Evolutionary conservation across 2,329 filamentous ascomycete genomes (phyloP).

Genomic region (Simplicillium sp.): DNA sequence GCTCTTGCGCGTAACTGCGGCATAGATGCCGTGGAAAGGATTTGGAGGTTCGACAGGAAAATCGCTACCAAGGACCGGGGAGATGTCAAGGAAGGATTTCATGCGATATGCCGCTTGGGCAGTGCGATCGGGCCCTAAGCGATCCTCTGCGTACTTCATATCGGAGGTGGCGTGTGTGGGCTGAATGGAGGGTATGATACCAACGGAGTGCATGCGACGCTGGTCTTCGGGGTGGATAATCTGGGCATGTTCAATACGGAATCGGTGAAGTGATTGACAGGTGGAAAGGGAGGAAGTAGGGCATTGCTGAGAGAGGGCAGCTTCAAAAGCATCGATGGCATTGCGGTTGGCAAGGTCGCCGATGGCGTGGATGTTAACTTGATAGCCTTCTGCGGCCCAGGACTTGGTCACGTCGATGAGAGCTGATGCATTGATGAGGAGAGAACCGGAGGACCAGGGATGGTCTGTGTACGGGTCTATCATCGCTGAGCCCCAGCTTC

Average conservation of each 20-base stretch:
- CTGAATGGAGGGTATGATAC: slow-evolving; percentile 60
- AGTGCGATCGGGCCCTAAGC: slow-evolving; percentile 48
- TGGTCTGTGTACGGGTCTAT: slow-evolving; percentile 62
- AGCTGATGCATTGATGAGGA: slow-evolving; percentile 55
- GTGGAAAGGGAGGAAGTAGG: slow-evolving; percentile 27
- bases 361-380: slow-evolving; percentile 66
- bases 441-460: slow-evolving; percentile 49
- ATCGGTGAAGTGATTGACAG: slow-evolving; percentile 46
- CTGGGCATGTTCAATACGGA: slow-evolving; percentile 63
- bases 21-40: slow-evolving; percentile 60
- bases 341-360: slow-evolving; percentile 59
- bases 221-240: slow-evolving; percentile 61
- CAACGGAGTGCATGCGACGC: slow-evolving; percentile 43
- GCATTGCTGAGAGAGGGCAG: slow-evolving; percentile 45
- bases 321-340: slow-evolving; percentile 52
- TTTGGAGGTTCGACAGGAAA: slow-evolving; percentile 63
- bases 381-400: slow-evolving; percentile 53
- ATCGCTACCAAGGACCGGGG: slow-evolving; percentile 55
- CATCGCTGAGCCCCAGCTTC: slow-evolving; percentile 63
- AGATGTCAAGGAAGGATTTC: slow-evolving; percentile 45
- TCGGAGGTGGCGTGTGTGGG: slow-evolving; percentile 65
- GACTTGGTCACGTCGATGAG: slow-evolving; percentile 41
- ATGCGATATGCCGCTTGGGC: slow-evolving; percentile 54
- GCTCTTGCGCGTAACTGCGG: slow-evolving; percentile 51
- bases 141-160: slow-evolving; percentile 54